Base-by-base conservation (phyloP, 2,329 filamentous ascomycete genomes). In the Domatiomyces catenatus region DNA sequence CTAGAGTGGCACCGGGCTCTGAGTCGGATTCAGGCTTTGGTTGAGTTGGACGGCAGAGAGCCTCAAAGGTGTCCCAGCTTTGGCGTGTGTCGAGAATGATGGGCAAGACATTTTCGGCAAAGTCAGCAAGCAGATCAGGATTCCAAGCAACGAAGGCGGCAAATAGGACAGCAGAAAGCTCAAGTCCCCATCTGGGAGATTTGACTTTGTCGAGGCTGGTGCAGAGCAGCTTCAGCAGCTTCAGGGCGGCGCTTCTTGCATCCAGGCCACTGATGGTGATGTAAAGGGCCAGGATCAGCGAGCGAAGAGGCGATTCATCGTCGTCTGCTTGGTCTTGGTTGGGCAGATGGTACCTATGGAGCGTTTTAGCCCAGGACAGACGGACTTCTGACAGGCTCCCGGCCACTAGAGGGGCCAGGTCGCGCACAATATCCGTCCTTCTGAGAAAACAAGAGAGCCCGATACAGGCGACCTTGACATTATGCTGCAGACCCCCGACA, bases 381-480 rank as follows among this genome's bases (percentile, higher is more conserved):
- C 42, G 17, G 42, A 54, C 32, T 12, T 49, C 46, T 19, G 47
- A 24, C n/a, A 47, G 44, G 20, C 48, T 54, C n/a, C 47, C 5
- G 10, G 15, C 28, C 44, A 48, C 36, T 22, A 56, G 46, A 19
- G 26, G 32, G 5, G 53, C 43, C 10, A 58, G 50, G 28, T 52
- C 48, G 32, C 42, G 48, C 24, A 51, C 39, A 3, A 58, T 32
- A 24, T 39, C 43, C 2, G 49, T 56, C 32, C 50, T 58, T 51
- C 51, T 55, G 17, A 52, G n/a, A 15, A 60, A 49, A 28, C 46
- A 55, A 24, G 52, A 48, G 12, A 60, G 49, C 44, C 56, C 52
- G 20, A 57, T 54, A 47, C 54, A 58, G 43, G 58, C 50, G 46
- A 56, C 58, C 48, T 60, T 60, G 20, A 58, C 24, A 12, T 54